Percentiles rank a stretch among this genome's conserved stretches.
phyloP scores from a whole-genome alignment of 192 early-diverging fungal species.

The Oehlia diaphana region DNA sequence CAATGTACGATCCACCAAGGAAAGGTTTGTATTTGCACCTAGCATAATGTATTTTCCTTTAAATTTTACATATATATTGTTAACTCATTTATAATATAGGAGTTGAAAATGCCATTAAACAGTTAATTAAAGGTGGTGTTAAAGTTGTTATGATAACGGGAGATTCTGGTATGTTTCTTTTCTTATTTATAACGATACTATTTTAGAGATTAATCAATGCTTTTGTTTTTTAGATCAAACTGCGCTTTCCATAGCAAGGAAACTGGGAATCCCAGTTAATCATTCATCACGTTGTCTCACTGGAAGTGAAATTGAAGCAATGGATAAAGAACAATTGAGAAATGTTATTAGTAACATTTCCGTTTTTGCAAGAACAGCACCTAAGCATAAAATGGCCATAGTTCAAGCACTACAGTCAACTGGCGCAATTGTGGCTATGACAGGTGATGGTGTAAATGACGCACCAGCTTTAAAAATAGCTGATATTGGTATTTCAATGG shows the following conservation, averaged over 20 bases:
- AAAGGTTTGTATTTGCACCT: constrained; percentile 27
- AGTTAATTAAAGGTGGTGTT: constrained; percentile 76
- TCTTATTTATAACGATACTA: not conserved
- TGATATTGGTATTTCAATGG: constrained; percentile 98
- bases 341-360: constrained; percentile 60
- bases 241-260: constrained; percentile 84
- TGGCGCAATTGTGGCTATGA: constrained; percentile 92
- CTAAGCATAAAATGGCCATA: constrained; percentile 90
- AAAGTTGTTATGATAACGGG: constrained; percentile 98
- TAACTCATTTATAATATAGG: constrained; percentile 33
- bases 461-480: constrained; percentile 90
- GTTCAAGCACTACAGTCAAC: constrained; percentile 84
- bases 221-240: constrained; percentile 62
- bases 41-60: too few relatives aligned
- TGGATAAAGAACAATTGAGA: constrained; percentile 63
- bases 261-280: constrained; percentile 79
- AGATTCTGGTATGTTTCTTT: constrained; percentile 63
- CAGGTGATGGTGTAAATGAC: constrained; percentile 97
- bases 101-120: constrained; percentile 72
- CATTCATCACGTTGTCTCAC: constrained; percentile 64
- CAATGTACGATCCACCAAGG: constrained; percentile 92
- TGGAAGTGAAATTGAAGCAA: constrained; percentile 68
- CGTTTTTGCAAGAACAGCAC: constrained; percentile 81
- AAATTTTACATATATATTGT: not conserved
- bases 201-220: constrained; percentile 30